phyloP scores from a whole-genome alignment of 805 yeast genomes.

The Nakazawaea sp. region DNA sequence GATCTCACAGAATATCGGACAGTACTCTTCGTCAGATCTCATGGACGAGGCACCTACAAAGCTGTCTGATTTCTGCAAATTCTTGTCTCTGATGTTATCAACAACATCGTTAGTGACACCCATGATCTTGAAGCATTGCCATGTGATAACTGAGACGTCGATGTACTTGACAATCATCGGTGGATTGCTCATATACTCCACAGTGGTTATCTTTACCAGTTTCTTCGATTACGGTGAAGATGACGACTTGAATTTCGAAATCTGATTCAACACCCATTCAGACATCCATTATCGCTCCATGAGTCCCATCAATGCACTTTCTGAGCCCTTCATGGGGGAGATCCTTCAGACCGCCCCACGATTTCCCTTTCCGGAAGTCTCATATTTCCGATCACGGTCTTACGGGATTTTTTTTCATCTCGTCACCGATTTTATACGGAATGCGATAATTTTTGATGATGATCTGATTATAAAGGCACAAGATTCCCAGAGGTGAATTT shows the following conservation, averaged over 20 bases:
- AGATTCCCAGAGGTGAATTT: no score
- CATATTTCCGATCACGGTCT: no score
- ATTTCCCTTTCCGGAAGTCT: no score
- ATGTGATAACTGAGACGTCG: slow-evolving; percentile 63
- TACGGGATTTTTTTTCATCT: no score
- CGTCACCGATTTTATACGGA: no score
- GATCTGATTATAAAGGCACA: no score
- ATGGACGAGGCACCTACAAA: slow-evolving; percentile 46
- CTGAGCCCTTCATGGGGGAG: no score
- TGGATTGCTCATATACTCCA: slow-evolving; percentile 72
- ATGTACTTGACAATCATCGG: slow-evolving; percentile 73
- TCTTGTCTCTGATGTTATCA: slow-evolving; percentile 64
- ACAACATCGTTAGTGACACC: slow-evolving; percentile 46
- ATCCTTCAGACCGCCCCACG: no score
- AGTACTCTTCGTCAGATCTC: slow-evolving; percentile 36
- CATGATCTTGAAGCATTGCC: slow-evolving; percentile 66
- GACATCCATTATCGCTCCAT: no score
- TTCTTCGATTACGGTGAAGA: slow-evolving; percentile 60
- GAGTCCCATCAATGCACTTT: no score
- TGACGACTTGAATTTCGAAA: slow-evolving; percentile 23
- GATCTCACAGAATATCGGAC: slow-evolving; percentile 20
- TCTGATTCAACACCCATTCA: slow-evolving; percentile 7
- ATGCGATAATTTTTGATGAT: no score
- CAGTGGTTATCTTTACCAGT: slow-evolving; percentile 75
- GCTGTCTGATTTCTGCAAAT: slow-evolving; percentile 63